Base-by-base conservation (phyloP, 2,329 filamentous ascomycete genomes). In the Sporothrix pallida region DNA sequence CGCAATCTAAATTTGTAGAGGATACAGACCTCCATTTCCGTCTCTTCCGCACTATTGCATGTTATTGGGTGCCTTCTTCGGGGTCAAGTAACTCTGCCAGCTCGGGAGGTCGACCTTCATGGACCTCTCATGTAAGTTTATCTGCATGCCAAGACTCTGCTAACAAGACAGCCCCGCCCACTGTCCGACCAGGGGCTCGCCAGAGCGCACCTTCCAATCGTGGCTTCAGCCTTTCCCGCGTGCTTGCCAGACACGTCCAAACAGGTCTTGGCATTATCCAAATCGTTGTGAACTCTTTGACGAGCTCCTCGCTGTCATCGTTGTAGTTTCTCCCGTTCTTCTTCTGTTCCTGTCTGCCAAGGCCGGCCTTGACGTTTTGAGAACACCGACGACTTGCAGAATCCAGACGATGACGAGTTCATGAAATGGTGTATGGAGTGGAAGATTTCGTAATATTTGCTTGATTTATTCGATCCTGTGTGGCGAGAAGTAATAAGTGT, bases 201-300 rank as follows among this genome's bases (percentile, higher is more conserved):
- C 8, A 44, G 37, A 20, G 1, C 26, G 67, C 60, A 69, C 69
- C 73, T 72, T 69, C 73, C 73, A 74, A 74, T 74, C 73, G 73
- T 72, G 73, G 73, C 23, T 6, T 42, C 70, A 44, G 69, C 60
- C 60, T 71, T 60, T 58, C 52, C 60, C 72, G 68, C 68, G 72
- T 74, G 72, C 60, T 9, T 56, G 20, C 13, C 20, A 12, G 9
- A 56, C 20, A 6, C 4, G 8, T 42, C 48, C 4, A 23, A n/a
- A 12, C 15, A 23, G 17, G 67, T 54, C 67, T 69, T 69, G 67
- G 67, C 67, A 54, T 42, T 42, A 15, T 5, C 23, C 17, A 12
- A 3, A 17, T 13, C 9, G 4, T 44, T 9, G n/a, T 62, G 13
- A 37, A 12, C 13, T 20, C 8, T 63, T 12, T 7, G 31, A 37